Evolutionary conservation across 768 basidiomycete genomes (phyloP).

Genomic region (Agrocybe praecox): DNA sequence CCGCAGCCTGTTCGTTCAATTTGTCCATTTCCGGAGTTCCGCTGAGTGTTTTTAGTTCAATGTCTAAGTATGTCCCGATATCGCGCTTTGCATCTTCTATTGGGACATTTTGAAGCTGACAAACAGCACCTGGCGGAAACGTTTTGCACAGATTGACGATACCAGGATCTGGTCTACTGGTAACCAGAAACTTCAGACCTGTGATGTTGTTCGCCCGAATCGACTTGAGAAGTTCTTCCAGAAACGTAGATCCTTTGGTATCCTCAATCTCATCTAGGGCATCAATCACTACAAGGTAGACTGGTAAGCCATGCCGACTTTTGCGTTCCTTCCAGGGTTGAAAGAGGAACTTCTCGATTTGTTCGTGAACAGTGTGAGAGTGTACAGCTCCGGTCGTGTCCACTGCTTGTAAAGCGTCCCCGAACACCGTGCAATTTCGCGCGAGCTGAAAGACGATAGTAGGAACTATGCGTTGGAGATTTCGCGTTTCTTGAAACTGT

Average conservation of each 20-base stretch:
- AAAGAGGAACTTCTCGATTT: conserved; percentile 12
- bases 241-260: conserved; percentile 13
- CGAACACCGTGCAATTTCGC: background rate
- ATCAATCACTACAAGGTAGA: conserved; percentile 23
- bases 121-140: conserved; percentile 8
- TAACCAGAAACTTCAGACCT: conserved; percentile 22
- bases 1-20: too few species aligned
- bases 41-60: background rate
- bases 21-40: too few species aligned
- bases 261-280: conserved; percentile 24
- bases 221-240: conserved; percentile 11
- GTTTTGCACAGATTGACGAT: conserved; percentile 10
- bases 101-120: conserved; percentile 11
- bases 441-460: too few species aligned
- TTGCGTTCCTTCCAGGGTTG: conserved; percentile 18
- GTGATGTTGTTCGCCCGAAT: conserved; percentile 4
- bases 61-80: conserved; percentile 2
- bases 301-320: background rate
- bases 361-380: background rate
- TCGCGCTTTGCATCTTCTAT: conserved; percentile 4
- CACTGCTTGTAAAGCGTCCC: background rate
- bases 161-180: conserved; percentile 20
- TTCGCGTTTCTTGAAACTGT: conserved; percentile 1
- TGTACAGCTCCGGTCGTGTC: background rate
- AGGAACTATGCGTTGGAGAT: too few species aligned